phyloP scores from a whole-genome alignment of 1,284 basidiomycete species.

The Tylopilus orsonianus region DNA sequence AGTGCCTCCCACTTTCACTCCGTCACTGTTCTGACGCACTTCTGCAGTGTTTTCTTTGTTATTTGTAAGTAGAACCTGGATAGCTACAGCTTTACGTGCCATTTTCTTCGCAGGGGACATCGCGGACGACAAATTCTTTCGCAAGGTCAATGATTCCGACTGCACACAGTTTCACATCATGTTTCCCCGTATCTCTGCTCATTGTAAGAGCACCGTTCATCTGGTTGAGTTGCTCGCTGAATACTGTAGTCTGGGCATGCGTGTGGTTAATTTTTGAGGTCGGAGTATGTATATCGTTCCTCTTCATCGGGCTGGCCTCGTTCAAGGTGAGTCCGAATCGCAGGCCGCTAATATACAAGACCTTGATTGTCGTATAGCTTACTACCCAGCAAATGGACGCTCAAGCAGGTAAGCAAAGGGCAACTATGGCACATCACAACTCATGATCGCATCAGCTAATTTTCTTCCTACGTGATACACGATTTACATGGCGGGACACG shows the following conservation, averaged over 20 bases:
- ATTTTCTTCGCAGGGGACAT: conserved; percentile 64
- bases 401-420: conserved; percentile 50
- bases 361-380: conserved; percentile 37
- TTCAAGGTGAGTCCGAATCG: conserved; percentile 59
- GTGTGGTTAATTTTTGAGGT: conserved; percentile 75
- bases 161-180: conserved; percentile 74
- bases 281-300: conserved; percentile 64
- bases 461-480: conserved; percentile 36
- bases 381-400: conserved; percentile 53
- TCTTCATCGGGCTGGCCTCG: conserved; percentile 67
- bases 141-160: conserved; percentile 82
- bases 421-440: conserved; percentile 3
- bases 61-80: conserved; percentile 53
- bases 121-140: conserved; percentile 82
- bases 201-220: conserved; percentile 43
- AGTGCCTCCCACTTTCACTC: conserved; percentile 27
- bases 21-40: conserved; percentile 16
- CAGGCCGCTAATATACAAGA: conserved; percentile 1
- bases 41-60: conserved; percentile 68
- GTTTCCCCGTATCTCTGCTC: conserved; percentile 63
- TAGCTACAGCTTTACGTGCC: neutral
- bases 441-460: conserved; percentile 35
- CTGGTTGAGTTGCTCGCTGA: conserved; percentile 6
- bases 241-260: conserved; percentile 63
- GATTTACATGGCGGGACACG: conserved; percentile 2